phyloP scores from a whole-genome alignment of 805 yeast genomes.

The Nakazawaea populi region DNA sequence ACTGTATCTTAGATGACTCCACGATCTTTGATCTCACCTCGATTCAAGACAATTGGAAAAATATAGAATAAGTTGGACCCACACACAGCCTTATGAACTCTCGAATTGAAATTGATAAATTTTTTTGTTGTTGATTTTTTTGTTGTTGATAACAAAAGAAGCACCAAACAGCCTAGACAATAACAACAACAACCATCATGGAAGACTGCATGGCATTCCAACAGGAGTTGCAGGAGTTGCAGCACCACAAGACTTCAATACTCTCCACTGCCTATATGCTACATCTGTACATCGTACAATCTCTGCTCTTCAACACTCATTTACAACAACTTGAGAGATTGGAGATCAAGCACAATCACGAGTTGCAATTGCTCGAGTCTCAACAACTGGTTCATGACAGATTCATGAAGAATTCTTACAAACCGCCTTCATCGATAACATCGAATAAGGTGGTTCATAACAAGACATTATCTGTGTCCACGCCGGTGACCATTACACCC shows the following conservation, averaged over 20 bases:
- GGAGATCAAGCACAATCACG: background rate
- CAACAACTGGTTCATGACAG: background rate
- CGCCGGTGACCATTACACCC: slow-evolving; percentile 18
- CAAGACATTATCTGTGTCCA: background rate
- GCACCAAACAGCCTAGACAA: no score
- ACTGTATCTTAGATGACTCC: no score
- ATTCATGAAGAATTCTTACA: background rate
- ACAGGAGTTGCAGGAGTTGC: background rate
- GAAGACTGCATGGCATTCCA: background rate
- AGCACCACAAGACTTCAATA: background rate
- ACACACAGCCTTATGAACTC: no score
- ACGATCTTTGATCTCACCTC: no score
- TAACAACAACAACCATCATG: no score
- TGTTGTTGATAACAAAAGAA: no score
- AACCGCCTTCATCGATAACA: slow-evolving; percentile 4
- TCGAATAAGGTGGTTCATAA: slow-evolving; percentile 6
- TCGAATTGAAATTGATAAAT: no score
- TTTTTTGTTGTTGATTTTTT: no score
- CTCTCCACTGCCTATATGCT: no score
- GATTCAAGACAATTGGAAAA: no score
- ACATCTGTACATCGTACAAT: background rate
- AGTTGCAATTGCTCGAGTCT: background rate
- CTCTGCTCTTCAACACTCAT: background rate
- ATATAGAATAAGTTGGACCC: no score
- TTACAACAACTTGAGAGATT: background rate